Percentiles rank a stretch among this genome's conserved stretches.
These are phyloP conservation scores for Citrullus mucosospermus DNA, from an alignment of 306 rosid genomes.

Conservation along the genomic window DNA sequence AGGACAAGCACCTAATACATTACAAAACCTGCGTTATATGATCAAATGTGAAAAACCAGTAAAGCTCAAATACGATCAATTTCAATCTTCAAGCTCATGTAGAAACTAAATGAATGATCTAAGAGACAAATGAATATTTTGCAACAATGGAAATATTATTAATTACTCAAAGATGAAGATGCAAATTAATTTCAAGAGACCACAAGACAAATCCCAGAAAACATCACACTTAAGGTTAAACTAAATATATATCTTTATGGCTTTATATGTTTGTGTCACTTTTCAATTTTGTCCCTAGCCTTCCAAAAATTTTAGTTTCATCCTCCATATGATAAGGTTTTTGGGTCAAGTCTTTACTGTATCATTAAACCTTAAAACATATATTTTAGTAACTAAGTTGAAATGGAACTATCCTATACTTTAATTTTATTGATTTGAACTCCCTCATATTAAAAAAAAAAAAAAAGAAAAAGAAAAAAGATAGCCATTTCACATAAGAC, in stretches of 20 bases:
- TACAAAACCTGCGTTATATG: conserved; percentile 44
- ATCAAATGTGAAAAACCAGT: conserved; percentile 1
- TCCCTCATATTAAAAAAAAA: not conserved
- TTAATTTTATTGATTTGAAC: not conserved
- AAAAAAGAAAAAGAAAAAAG: not conserved
- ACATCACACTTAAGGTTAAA: not conserved
- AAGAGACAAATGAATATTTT: not conserved
- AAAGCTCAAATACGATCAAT: not conserved
- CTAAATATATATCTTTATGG: not conserved
- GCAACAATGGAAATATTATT: not conserved
- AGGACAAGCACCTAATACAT: conserved; percentile 49
- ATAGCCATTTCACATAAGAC: not conserved
- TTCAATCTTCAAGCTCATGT: conserved; percentile 1
- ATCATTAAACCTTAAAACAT: not conserved
- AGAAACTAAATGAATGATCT: not conserved
- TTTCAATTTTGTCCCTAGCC: not conserved
- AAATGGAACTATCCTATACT: not conserved
- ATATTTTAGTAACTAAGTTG: not conserved
- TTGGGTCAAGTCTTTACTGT: not conserved
- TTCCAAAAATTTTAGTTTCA: not conserved
- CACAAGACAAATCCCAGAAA: not conserved
- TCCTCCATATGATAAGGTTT: not conserved
- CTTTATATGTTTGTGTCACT: not conserved
- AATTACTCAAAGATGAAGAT: not conserved
- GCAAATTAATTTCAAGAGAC: not conserved